Conservation (phyloP, 1,139 yeast species). For the Candida sp. region DNA sequence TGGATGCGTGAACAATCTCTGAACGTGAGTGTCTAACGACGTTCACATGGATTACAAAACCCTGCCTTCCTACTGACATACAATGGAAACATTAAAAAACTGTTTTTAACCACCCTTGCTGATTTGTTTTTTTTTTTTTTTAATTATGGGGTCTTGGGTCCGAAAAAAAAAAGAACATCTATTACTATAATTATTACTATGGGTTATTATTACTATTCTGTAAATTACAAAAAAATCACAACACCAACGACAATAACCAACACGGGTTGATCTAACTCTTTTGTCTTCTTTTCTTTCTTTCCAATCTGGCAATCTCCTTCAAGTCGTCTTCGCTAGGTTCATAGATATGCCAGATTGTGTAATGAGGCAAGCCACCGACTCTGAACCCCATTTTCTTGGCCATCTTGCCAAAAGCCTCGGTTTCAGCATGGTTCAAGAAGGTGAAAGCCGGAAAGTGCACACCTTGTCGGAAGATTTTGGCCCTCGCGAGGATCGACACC, state of each 20-base stretch:
- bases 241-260: constrained; percentile 2
- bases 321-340: constrained; percentile 94
- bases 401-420: constrained; percentile 93
- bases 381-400: constrained; percentile 77
- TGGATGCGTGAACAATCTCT: constrained; percentile 54
- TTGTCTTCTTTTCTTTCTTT: constrained; percentile 64
- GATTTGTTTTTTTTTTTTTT: background rate
- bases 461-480: constrained; percentile 81
- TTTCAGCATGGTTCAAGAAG: constrained; percentile 88
- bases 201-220: background rate
- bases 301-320: constrained; percentile 71
- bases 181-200: no score
- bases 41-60: constrained; percentile 49
- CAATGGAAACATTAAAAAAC: constrained; percentile 2
- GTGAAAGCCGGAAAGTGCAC: constrained; percentile 91
- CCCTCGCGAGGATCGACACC: constrained; percentile 83
- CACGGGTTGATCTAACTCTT: constrained; percentile 15
- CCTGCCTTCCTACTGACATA: constrained; percentile 57
- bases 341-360: constrained; percentile 86
- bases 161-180: constrained; percentile 6
- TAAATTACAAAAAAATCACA: background rate
- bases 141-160: no score
- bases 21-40: constrained; percentile 43
- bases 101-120: background rate
- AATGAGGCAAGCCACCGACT: constrained; percentile 90